These are phyloP conservation scores for Musa troglodytarum DNA, from an alignment of 176 grass and related monocot species.

Conservation along the genomic window DNA sequence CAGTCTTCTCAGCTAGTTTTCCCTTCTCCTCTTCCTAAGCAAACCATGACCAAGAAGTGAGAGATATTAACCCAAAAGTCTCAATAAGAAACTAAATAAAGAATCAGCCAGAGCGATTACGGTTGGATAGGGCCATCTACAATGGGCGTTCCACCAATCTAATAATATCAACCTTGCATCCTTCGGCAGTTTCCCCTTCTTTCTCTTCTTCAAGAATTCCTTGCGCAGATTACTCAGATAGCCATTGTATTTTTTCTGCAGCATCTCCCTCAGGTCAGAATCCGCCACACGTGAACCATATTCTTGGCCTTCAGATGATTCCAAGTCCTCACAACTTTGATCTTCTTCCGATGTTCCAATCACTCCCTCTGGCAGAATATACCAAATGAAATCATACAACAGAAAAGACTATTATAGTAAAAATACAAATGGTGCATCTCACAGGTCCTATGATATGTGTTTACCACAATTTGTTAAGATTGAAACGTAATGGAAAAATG, in stretches of 20 bases:
- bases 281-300: neutral
- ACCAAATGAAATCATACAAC: neutral
- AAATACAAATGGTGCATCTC: too few species aligned
- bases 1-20: conserved; percentile 2
- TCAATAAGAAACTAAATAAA: neutral
- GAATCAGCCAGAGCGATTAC: neutral
- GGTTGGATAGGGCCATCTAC: conserved; percentile 9
- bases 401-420: too few species aligned
- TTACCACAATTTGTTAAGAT: too few species aligned
- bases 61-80: neutral
- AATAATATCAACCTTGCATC: conserved; percentile 8
- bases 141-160: conserved; percentile 13
- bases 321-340: neutral
- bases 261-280: conserved; percentile 9
- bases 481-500: too few species aligned
- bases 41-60: neutral
- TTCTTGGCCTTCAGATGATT: conserved; percentile 2
- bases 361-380: neutral
- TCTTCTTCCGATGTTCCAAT: conserved; percentile 1
- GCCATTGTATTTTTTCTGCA: conserved; percentile 8
- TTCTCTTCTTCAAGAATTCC: conserved; percentile 17
- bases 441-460: too few species aligned
- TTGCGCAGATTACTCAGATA: conserved; percentile 13
- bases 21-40: conserved; percentile 10
- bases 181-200: conserved; percentile 16